Base-by-base conservation (phyloP, 2,329 filamentous ascomycete species). In the Diaporthe citriasiana region DNA sequence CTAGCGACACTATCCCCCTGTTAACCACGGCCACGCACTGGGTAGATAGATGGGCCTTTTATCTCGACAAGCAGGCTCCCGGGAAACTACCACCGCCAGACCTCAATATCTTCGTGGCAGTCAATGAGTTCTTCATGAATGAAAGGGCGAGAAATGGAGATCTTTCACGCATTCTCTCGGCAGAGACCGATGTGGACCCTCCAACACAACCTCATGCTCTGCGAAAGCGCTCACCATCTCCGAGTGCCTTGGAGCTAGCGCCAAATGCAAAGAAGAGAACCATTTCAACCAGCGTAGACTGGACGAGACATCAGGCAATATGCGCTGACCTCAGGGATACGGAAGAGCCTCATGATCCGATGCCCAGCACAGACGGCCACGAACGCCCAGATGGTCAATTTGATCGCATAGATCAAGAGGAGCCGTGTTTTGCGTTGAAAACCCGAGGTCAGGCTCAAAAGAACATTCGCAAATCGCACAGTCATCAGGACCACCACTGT, bases 191-290 rank as follows among this genome's bases (percentile, higher is more conserved):
- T 30, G 19, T 51, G 7, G 63, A 15, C 19, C 42, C 55, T 69
- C 35, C 69, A 68, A 12, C 42, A 63, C 42, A 33, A 9, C 33
- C 45, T 51, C 55, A 40, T 7, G 40, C 19, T 38, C 19, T 56
- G 38, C 60, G 68, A 33, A 75, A 75, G 33, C 72, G 74, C 9
- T 72, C 71, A 5, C 53, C 60, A 12, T 68, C 72, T 4, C 59
- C 53, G 25, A 55, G 33, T 55, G 12, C 25, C 27, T 35, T 22
- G 30, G 45, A 47, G 30, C 8, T 19, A 15, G n/a, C 60, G 4
- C 68, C 59, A 10, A 53, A 42, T 42, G 33, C 74, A 13, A 75
- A 74, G 33, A 56, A 55, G 12, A 68, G 59, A 22, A 22, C 45
- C 7, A 17, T 51, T 35, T 51, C 50, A 7, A 45, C 30, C 30